Evolutionary conservation across 495 filamentous ascomycete species (phyloP), one percentile per base, ranked within the genome.

Genomic region (Amorphotheca resinae): DNA sequence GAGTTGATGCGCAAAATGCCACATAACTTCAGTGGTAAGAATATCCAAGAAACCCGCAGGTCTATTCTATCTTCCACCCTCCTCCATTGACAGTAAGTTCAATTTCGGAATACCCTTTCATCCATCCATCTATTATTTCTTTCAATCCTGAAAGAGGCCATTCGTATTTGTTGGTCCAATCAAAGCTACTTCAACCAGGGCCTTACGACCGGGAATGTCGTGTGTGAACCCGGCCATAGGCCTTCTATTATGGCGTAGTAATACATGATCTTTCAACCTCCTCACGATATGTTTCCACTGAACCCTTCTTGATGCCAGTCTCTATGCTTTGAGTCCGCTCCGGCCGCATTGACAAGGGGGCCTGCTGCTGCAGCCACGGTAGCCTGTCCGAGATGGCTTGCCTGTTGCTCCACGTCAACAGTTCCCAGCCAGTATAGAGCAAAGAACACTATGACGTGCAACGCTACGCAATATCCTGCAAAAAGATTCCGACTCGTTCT

Each of bases 401-500:
- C 67, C 45, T 73, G 66, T 45, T 73, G 68, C 44, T 74, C 68
- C 32, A 74, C 70, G 41, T 77, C 72, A 32, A 68, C 44, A 4
- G 75, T 74, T 30, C 84, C 86, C 59, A 84, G 74, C 76, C 80
- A 84, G 58, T 86, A 96, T 41, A 98, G 67, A 67, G 87, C 79
- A 34, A 73, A 66, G 53, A 96, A 87, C 1, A 95, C 79, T 20
- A 96, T 61, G 36, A 95, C 46, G 64, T 98, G 91, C 45, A 96
- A 68, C 31, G 79, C 82, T 14, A 95, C 67, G 59, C 87, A 95
- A 59, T 99, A 99, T 11, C 71, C 76, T n/a, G 88, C 93, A 60
- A 99, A 99, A 33, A 99, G 59, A 59, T 95, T 96, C 42, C 91
- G 68, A 60, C 87, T 94, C 9, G 82, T 85, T 41, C 91, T 69